Evolutionary conservation across 441 rosid genomes (phyloP).

Genomic region (Eutrema salsugineum): DNA sequence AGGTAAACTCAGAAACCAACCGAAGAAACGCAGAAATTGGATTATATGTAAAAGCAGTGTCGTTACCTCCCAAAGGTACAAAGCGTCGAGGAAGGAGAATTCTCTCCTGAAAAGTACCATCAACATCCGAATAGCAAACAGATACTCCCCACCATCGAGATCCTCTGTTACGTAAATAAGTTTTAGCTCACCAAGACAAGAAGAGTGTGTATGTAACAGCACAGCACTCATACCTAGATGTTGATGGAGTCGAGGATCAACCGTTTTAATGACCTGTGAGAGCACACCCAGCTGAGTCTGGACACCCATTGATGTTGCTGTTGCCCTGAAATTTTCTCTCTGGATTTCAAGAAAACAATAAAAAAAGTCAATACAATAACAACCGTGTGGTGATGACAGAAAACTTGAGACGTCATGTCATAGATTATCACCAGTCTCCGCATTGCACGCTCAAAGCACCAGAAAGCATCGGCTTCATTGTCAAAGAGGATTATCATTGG

Average conservation of each 20-base stretch:
- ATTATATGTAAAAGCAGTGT: not conserved
- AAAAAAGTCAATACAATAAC: not conserved
- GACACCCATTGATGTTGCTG: slow-evolving; percentile 73
- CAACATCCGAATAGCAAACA: slow-evolving; percentile 94
- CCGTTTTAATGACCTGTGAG: slow-evolving; percentile 75
- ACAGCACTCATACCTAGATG: slow-evolving; percentile 65
- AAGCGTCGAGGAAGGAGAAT: slow-evolving; percentile 76
- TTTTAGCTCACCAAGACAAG: not conserved
- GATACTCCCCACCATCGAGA: slow-evolving; percentile 87
- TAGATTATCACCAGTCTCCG: slow-evolving; percentile 65
- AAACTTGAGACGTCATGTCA: not conserved
- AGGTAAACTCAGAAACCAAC: not conserved
- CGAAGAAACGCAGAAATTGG: not conserved
- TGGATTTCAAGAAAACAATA: slow-evolving; percentile 34
- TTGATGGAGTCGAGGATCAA: slow-evolving; percentile 93
- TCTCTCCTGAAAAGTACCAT: slow-evolving; percentile 98
- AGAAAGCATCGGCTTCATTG: slow-evolving; percentile 91
- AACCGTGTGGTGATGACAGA: not conserved
- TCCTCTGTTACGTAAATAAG: slow-evolving; percentile 53
- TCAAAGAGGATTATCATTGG: slow-evolving; percentile 86
- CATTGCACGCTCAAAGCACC: slow-evolving; percentile 98
- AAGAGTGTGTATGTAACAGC: slow-evolving; percentile 1
- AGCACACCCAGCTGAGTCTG: slow-evolving; percentile 81
- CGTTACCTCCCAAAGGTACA: slow-evolving; percentile 98
- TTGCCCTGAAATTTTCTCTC: slow-evolving; percentile 90